Conservation (phyloP, 106 monocot genomes). For the Hemerocallis citrina region DNA sequence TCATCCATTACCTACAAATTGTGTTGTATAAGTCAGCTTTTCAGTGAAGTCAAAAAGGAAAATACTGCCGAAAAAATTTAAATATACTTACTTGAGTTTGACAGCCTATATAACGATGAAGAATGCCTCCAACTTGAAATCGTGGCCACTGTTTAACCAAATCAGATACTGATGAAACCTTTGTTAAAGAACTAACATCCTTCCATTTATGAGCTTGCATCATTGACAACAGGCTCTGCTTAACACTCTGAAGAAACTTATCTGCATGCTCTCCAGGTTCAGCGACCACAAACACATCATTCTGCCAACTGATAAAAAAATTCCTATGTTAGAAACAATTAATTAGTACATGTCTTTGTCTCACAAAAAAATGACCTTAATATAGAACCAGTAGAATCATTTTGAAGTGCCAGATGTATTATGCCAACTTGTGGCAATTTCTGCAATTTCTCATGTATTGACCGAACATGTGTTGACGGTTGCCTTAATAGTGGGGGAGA, state of each 20-base stretch:
- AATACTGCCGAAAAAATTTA: background rate
- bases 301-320: slow-evolving; percentile 73
- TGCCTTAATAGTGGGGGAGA: slow-evolving; percentile 58
- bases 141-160: slow-evolving; percentile 64
- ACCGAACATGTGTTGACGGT: slow-evolving; percentile 46
- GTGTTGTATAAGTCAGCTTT: background rate
- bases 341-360: background rate
- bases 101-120: slow-evolving; percentile 91
- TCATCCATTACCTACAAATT: slow-evolving; percentile 90
- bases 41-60: background rate
- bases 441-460: slow-evolving; percentile 76
- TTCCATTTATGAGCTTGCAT: slow-evolving; percentile 41
- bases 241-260: slow-evolving; percentile 84
- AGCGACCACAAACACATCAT: slow-evolving; percentile 99
- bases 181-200: slow-evolving; percentile 37
- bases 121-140: slow-evolving; percentile 84
- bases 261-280: slow-evolving; percentile 95
- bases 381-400: slow-evolving; percentile 88
- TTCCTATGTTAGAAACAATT: background rate
- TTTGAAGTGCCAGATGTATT: slow-evolving; percentile 92
- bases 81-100: slow-evolving; percentile 76
- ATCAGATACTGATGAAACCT: slow-evolving; percentile 60
- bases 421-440: slow-evolving; percentile 86
- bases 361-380: slow-evolving; percentile 44
- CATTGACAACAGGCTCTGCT: slow-evolving; percentile 50